These are phyloP conservation scores for Tilletia caries DNA, from an alignment of 1,284 basidiomycete species.

Conservation along the genomic window DNA sequence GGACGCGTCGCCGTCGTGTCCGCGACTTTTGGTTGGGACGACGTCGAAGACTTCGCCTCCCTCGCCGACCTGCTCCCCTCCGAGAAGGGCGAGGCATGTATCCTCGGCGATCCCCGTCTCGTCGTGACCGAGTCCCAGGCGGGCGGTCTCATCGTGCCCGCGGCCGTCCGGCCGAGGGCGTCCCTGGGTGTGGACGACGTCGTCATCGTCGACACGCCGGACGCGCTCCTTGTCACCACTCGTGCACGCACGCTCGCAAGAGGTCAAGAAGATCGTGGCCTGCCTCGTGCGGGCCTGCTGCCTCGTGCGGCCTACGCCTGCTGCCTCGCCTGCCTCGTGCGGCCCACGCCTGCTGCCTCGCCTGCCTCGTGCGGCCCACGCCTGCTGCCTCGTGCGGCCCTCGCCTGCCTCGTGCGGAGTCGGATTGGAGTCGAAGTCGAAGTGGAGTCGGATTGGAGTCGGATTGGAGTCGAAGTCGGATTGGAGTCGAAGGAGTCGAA, in stretches of 20 bases:
- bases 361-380: no score
- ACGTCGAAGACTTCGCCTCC: constrained; percentile 51
- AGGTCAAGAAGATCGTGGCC: constrained; percentile 53
- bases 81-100: constrained; percentile 50
- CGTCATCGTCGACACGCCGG: constrained; percentile 51
- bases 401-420: no score
- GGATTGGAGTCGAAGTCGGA: no score
- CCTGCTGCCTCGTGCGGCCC: no score
- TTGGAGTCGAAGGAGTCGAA: no score
- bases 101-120: constrained; percentile 45
- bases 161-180: constrained; percentile 44
- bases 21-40: constrained; percentile 54
- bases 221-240: constrained; percentile 51
- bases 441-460: no score
- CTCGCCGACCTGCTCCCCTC: constrained; percentile 52
- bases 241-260: constrained; percentile 49
- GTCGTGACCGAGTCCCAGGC: constrained; percentile 51
- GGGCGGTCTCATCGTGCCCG: constrained; percentile 49
- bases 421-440: no score
- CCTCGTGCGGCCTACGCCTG: no score
- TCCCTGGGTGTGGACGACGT: constrained; percentile 53
- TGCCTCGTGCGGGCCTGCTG: no score
- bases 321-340: no score
- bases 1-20: constrained; percentile 52
- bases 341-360: no score